phyloP scores from a whole-genome alignment of 495 filamentous ascomycete genomes.

The Melanomma pulvis-pyrius region DNA sequence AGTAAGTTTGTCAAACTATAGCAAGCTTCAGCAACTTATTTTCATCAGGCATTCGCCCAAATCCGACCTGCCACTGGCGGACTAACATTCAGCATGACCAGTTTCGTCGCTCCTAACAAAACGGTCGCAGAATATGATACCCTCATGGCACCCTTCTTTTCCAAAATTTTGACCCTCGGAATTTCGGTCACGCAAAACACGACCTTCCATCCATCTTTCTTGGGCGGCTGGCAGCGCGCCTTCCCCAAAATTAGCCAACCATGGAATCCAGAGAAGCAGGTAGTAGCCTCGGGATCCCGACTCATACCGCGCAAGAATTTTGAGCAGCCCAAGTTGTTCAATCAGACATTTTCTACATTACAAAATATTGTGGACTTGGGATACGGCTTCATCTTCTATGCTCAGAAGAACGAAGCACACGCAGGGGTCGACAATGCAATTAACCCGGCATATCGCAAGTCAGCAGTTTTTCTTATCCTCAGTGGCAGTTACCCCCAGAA shows the following conservation, averaged over 20 bases:
- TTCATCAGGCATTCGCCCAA: slow-evolving; percentile 10
- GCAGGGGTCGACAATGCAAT: slow-evolving; percentile 6
- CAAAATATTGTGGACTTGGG: neutral
- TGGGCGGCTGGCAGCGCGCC: slow-evolving; percentile 4
- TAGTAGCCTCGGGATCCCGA: neutral
- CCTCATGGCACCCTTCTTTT: slow-evolving; percentile 13
- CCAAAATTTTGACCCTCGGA: neutral
- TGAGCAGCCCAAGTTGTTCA: neutral
- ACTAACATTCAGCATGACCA: slow-evolving; percentile 4
- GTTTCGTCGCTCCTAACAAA: slow-evolving; percentile 20
- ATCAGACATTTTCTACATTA: slow-evolving; percentile 5
- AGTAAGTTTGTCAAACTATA: no score
- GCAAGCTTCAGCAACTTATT: slow-evolving; percentile 5
- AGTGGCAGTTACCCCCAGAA: neutral
- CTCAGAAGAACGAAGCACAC: neutral
- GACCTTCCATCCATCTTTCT: slow-evolving; percentile 7
- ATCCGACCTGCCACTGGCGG: neutral
- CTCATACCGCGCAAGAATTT: slow-evolving; percentile 20
- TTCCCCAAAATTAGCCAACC: neutral
- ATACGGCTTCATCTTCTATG: neutral
- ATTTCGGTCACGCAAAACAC: slow-evolving; percentile 2
- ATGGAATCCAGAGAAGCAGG: neutral
- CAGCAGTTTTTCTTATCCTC: neutral
- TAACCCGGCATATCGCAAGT: slow-evolving; percentile 7
- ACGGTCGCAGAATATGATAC: slow-evolving; percentile 1